Percentiles rank a stretch among this genome's conserved stretches.
These are phyloP conservation scores for Candida xyloterini DNA, from an alignment of 805 yeast genomes.

Conservation along the genomic window DNA sequence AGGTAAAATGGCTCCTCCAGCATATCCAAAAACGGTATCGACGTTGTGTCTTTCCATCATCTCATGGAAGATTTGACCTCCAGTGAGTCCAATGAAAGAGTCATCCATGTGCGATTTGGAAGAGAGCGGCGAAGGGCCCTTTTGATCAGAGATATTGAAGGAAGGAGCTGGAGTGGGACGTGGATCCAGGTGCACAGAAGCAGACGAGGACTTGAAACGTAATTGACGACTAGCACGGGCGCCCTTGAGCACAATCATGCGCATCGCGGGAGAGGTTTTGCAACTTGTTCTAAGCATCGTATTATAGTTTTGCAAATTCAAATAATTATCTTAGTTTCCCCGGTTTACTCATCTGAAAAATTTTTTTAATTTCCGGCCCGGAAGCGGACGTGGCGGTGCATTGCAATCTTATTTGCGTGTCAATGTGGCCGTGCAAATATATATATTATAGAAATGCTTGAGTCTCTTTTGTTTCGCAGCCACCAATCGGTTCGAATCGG, in stretches of 20 bases:
- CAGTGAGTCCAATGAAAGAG: constrained; percentile 92
- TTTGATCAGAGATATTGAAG: constrained; percentile 38
- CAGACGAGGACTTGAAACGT: constrained; percentile 24
- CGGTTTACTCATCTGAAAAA: constrained; percentile 11
- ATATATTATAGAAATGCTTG: constrained; percentile 3
- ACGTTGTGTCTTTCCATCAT: constrained; percentile 97
- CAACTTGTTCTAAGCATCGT: constrained; percentile 10
- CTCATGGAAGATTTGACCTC: constrained; percentile 97
- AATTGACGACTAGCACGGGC: constrained; percentile 6
- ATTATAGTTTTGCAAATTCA: constrained; percentile 3
- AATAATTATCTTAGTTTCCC: constrained; percentile 5
- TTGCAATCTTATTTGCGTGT: not conserved
- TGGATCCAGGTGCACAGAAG: constrained; percentile 18
- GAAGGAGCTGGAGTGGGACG: constrained; percentile 46
- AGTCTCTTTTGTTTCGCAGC: constrained; percentile 23
- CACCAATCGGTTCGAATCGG: constrained; percentile 51
- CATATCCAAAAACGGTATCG: constrained; percentile 94
- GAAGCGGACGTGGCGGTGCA: constrained; percentile 13
- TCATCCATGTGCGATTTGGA: constrained; percentile 54
- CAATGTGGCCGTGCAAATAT: constrained; percentile 9
- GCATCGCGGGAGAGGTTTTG: constrained; percentile 8
- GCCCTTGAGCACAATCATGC: constrained; percentile 6
- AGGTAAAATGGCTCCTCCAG: constrained; percentile 98
- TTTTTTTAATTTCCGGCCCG: constrained; percentile 10
- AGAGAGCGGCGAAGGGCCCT: constrained; percentile 20